Evolutionary conservation across 2,329 filamentous ascomycete species (phyloP).

Genomic region (Knoxdaviesia proteae): DNA sequence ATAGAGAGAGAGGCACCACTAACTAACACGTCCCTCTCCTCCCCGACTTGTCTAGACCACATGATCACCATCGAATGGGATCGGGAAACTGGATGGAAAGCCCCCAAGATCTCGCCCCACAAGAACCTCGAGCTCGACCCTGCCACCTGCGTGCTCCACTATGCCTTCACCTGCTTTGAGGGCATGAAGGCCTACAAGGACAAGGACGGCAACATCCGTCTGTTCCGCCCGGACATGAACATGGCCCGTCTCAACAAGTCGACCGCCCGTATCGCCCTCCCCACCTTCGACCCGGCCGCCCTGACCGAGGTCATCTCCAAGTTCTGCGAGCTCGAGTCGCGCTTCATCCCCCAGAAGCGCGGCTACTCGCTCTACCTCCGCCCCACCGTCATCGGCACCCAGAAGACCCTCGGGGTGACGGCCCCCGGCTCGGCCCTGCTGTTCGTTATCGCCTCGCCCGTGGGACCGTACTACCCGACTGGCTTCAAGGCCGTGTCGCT

Average conservation of each 20-base stretch:
- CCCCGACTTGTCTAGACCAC: conserved; percentile 44
- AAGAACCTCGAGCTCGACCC: conserved; percentile 94
- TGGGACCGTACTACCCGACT: conserved; percentile 94
- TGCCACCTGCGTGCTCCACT: conserved; percentile 93
- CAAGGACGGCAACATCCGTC: conserved; percentile 50
- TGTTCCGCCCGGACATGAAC: conserved; percentile 92
- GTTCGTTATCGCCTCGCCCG: conserved; percentile 87
- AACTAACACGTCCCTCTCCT: neutral
- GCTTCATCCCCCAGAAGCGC: conserved; percentile 70
- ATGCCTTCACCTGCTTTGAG: conserved; percentile 95
- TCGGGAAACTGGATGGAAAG: conserved; percentile 59
- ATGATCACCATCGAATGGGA: conserved; percentile 96
- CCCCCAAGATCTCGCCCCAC: conserved; percentile 74
- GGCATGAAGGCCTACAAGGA: conserved; percentile 99
- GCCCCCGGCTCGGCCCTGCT: conserved; percentile 82
- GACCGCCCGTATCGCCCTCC: conserved; percentile 74
- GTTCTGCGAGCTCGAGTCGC: conserved; percentile 60
- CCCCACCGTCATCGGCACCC: conserved; percentile 93
- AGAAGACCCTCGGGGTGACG: conserved; percentile 78
- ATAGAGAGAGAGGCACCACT: neutral
- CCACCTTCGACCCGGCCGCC: conserved; percentile 55
- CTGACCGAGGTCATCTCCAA: conserved; percentile 66
- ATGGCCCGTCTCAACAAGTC: conserved; percentile 91
- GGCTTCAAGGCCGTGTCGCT: conserved; percentile 94
- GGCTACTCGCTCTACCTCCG: conserved; percentile 93